A percentile compares a stretch with the other conserved stretches of the same genome.
Conservation (phyloP, 2,329 filamentous ascomycete genomes). For the Calonectria pauciramosa region DNA sequence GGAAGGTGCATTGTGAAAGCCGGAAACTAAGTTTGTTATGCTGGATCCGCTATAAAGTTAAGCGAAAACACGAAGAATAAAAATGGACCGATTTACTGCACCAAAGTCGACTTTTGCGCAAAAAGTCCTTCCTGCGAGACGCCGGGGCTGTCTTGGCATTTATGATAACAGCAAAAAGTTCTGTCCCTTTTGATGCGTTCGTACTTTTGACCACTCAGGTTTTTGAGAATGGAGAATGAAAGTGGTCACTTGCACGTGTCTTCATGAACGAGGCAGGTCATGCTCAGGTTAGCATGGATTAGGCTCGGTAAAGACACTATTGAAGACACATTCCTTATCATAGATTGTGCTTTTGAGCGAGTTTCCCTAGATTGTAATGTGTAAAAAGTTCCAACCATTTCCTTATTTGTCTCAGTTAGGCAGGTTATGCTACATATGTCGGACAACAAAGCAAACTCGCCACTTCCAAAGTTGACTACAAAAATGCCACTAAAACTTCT, state of each 20-base stretch:
- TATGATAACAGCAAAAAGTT: slow-evolving; percentile 13
- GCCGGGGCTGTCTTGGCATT: slow-evolving; percentile 14
- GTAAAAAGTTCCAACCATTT: background rate
- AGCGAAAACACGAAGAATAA: background rate
- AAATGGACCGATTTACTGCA: background rate
- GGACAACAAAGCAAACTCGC: background rate
- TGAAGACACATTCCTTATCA: background rate
- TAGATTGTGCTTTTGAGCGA: background rate
- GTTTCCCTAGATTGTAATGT: background rate
- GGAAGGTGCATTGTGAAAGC: slow-evolving; percentile 14
- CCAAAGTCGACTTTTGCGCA: background rate
- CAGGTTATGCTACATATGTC: background rate
- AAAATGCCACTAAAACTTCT: background rate
- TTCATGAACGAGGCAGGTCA: slow-evolving; percentile 20
- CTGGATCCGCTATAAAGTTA: background rate
- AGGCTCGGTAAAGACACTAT: background rate
- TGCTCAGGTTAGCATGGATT: background rate
- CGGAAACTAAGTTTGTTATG: slow-evolving; percentile 1
- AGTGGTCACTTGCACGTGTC: background rate
- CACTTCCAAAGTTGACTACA: background rate
- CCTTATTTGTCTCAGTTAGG: background rate
- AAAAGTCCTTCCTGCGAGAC: slow-evolving; percentile 4
- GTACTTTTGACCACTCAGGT: background rate
- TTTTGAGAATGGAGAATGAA: background rate
- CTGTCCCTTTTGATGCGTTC: background rate